Evolutionary conservation across 1,284 basidiomycete genomes (phyloP).

Genomic region (Puccinia coronata): DNA sequence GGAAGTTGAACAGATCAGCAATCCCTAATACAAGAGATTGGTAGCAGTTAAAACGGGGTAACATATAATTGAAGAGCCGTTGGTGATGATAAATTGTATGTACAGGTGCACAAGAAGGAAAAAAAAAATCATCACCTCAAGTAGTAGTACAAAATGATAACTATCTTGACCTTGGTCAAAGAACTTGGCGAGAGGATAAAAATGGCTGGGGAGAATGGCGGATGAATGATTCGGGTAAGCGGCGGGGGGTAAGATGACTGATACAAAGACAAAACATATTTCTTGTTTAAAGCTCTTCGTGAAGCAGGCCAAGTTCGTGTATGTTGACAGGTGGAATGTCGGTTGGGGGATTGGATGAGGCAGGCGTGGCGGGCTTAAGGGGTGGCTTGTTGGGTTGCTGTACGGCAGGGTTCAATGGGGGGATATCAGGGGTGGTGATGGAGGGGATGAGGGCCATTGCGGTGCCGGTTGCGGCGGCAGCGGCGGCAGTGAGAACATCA

Average conservation of each 20-base stretch:
- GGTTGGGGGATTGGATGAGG: neutral
- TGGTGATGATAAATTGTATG: no score
- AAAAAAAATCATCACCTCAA: no score
- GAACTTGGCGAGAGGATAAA: no score
- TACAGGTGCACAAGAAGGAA: no score
- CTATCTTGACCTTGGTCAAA: no score
- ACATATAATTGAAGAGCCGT: no score
- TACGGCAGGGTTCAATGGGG: neutral
- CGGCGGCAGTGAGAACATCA: conserved; percentile 4
- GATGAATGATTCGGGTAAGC: neutral
- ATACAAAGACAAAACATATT: neutral
- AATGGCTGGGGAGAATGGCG: no score
- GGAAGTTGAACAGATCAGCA: no score
- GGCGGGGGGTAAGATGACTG: neutral
- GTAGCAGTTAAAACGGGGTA: no score
- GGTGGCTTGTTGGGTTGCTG: conserved; percentile 7
- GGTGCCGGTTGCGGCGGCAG: conserved; percentile 8
- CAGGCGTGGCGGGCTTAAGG: neutral
- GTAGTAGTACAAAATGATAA: no score
- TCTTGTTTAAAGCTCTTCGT: conserved; percentile 9
- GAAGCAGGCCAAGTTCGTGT: conserved; percentile 1
- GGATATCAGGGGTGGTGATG: conserved; percentile 5
- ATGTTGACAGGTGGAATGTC: neutral
- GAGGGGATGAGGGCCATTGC: conserved; percentile 8
- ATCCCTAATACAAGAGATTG: no score